phyloP scores from a whole-genome alignment of 2,329 filamentous ascomycete genomes.

The Phaeoacremonium minimum region DNA sequence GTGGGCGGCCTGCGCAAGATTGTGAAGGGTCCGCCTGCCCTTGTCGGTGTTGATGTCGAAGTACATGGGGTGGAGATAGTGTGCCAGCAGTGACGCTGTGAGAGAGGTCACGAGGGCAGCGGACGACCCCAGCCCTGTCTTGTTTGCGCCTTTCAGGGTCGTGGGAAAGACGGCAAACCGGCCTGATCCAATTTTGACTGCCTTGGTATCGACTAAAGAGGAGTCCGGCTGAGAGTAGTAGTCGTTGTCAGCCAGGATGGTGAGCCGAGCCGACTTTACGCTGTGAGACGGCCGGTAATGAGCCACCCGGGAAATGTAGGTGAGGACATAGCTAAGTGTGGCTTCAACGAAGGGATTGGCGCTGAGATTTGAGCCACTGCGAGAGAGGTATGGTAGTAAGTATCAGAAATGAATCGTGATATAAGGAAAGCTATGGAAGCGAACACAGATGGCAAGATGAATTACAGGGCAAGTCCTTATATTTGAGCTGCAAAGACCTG shows the following conservation, averaged over 20 bases:
- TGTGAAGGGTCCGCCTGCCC: constrained; percentile 69
- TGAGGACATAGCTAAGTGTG: constrained; percentile 80
- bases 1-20: constrained; percentile 88
- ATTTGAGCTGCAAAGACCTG: not conserved
- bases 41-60: constrained; percentile 54
- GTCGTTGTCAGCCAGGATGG: constrained; percentile 90
- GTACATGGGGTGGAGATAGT: constrained; percentile 58
- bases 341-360: constrained; percentile 89
- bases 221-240: constrained; percentile 76
- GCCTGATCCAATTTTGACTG: constrained; percentile 21
- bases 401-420: constrained; percentile 1
- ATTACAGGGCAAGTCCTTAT: not conserved
- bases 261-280: constrained; percentile 69
- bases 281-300: constrained; percentile 32
- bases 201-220: constrained; percentile 22
- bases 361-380: constrained; percentile 38
- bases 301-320: constrained; percentile 60
- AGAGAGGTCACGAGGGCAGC: constrained; percentile 90
- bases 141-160: constrained; percentile 74
- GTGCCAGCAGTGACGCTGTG: constrained; percentile 69
- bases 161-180: constrained; percentile 78
- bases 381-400: constrained; percentile 1
- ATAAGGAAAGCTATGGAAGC: not conserved
- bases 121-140: constrained; percentile 92
- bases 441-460: not conserved